These are phyloP conservation scores for Paramarasmius palmivorus DNA, from an alignment of 1,284 basidiomycete genomes.

Conservation along the genomic window DNA sequence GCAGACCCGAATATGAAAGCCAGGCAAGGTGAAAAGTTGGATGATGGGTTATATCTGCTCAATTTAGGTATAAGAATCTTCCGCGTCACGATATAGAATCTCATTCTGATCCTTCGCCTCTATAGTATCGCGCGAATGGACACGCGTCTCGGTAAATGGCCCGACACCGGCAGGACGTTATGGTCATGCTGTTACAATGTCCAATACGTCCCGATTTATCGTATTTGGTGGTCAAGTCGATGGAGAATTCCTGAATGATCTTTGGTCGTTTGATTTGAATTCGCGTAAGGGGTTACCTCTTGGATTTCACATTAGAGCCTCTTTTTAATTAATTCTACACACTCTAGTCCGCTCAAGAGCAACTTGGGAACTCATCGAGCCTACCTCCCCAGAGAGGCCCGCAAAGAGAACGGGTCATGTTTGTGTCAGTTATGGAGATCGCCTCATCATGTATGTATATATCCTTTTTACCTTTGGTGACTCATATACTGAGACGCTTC, in stretches of 20 bases:
- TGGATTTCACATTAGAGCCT: no score
- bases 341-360: conserved; percentile 68
- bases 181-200: conserved; percentile 94
- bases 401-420: conserved; percentile 93
- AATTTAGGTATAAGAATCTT: conserved; percentile 75
- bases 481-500: conserved; percentile 16
- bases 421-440: conserved; percentile 84
- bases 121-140: conserved; percentile 91
- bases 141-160: conserved; percentile 77
- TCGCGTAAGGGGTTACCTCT: conserved; percentile 61
- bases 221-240: conserved; percentile 98
- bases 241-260: conserved; percentile 91
- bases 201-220: conserved; percentile 83
- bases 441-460: conserved; percentile 76
- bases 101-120: conserved; percentile 7
- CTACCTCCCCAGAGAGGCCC: conserved; percentile 66
- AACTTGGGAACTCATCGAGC: conserved; percentile 79
- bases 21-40: conserved; percentile 77
- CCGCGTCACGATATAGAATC: conserved; percentile 6
- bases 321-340: conserved; percentile 11
- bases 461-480: conserved; percentile 3
- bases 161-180: conserved; percentile 87
- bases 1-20: conserved; percentile 59
- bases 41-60: conserved; percentile 93
- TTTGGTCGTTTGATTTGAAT: conserved; percentile 97